Evolutionary conservation across 176 grass and related monocot species (phyloP), one percentile per base, ranked within the genome.

Genomic region (Rhynchospora breviuscula): DNA sequence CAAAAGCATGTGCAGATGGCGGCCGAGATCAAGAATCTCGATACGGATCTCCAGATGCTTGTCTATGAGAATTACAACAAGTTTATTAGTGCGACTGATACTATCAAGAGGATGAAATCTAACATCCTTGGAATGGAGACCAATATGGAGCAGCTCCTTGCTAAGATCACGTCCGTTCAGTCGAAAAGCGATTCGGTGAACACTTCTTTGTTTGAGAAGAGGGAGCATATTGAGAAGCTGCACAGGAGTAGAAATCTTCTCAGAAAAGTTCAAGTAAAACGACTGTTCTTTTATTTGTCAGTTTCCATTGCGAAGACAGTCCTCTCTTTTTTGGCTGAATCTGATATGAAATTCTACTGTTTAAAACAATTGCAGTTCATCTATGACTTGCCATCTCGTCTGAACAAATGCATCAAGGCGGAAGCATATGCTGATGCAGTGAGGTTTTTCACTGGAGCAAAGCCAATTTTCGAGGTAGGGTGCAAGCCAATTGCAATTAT

Each of bases 41-140:
- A 99, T 85, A 99, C 96, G 85, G 96, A 99, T 58, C 88, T 99
- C 81, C 96, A 99, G 80, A 99, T 99, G 93, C 80, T 99, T 63
- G 96, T 99, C 29, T 99, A 99, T 86, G 96, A 99, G 78, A 99
- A 99, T 66, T 99, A 99, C 88, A 99, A 99, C 88, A 99, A 95
- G 83, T 99, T 99, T 83, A 99, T 99, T 59, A 91, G 88, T 83
- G 96, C 96, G 57, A 99, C 96, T 46, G 96, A 95, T 69, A 99
- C 96, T 79, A 99, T 99, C 52, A 99, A 95, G 91, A 99, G 97
- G 81, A 96, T 99, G 97, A 99, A 99, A 88, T 95, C 87, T 87
- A 99, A 99, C 63, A 99, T 99, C 73, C 86, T 90, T 80, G 97
- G 93, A 63, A 99, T 99, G 91, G 97, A 99, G 64, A 33, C 88